Percentiles rank a stretch among this genome's conserved stretches.
phyloP scores from a whole-genome alignment of 2,329 filamentous ascomycete species.

The Incumbomyces delicatus region DNA sequence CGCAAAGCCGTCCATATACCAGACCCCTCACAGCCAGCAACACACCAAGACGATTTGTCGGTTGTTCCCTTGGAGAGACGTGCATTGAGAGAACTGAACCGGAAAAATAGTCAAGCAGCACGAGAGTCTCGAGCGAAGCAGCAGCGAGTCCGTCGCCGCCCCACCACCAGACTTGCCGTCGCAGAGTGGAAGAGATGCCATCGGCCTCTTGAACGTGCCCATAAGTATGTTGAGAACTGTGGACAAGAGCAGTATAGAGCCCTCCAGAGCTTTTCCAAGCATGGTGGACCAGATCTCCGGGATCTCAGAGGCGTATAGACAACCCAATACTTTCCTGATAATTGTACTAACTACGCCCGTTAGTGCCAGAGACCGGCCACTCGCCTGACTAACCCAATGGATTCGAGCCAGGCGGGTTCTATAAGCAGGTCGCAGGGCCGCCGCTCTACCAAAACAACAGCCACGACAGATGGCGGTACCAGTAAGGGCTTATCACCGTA shows the following conservation, averaged over 20 bases:
- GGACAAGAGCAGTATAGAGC: slow-evolving; percentile 5
- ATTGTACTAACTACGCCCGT: slow-evolving; percentile 1
- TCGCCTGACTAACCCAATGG: slow-evolving; percentile 3
- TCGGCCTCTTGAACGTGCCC: not conserved
- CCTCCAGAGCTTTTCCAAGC: slow-evolving; percentile 24
- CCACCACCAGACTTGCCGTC: not conserved
- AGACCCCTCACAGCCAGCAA: too few relatives aligned
- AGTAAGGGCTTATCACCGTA: slow-evolving; percentile 24
- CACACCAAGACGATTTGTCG: slow-evolving; percentile 17
- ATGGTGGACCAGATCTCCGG: slow-evolving; percentile 27
- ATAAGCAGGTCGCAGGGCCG: slow-evolving; percentile 13
- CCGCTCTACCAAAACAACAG: too few relatives aligned
- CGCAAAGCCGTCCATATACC: too few relatives aligned
- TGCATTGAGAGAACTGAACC: slow-evolving; percentile 20
- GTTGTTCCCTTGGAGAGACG: slow-evolving; percentile 18
- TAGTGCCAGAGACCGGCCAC: slow-evolving; percentile 17
- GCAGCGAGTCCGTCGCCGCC: too few relatives aligned
- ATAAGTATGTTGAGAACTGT: slow-evolving; percentile 7
- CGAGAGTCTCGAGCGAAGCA: too few relatives aligned
- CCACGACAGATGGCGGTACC: not conserved
- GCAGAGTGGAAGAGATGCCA: too few relatives aligned
- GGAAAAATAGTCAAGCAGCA: slow-evolving; percentile 8
- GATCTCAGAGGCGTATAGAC: slow-evolving; percentile 26
- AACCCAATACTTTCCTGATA: not conserved
- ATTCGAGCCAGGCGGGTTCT: slow-evolving; percentile 11